Base-by-base conservation (phyloP, 192 early-diverging fungal species). In the Geosiphon pyriformis region DNA sequence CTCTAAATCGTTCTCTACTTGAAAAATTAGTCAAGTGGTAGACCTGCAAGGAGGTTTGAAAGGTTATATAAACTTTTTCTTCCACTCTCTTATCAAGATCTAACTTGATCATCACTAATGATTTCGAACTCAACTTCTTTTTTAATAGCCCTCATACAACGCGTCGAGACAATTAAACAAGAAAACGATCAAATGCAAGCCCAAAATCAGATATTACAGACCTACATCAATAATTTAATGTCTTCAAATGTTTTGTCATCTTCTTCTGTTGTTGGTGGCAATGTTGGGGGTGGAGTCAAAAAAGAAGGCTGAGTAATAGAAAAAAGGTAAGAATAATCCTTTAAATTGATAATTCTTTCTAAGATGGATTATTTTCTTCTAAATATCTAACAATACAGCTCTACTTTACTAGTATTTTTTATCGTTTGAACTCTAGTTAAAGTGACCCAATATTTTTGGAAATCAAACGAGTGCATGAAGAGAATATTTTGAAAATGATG, bases 181-280 rank as follows among this genome's bases (percentile, higher is more conserved):
- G 65, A 67, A 15, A 35, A 67, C 57, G 54, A 67, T 47, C 52
- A 67, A 67, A 67, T 30, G 20, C 65, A 67, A 56, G 51, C 65
- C 29, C 37, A 53, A n/a, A 67, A 67, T 56, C 65, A 67, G 30
- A 67, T 67, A 6, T 27, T 67, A 56, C 65, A 67, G 27, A 67
- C 65, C 4, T 67, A 67, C 31, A 67, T 67, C n/a, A 67, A 67
- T 11, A 67, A 67, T 57, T 30, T 67, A 57, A 67, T 67, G 65
- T 55, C 65, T 23, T 67, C 65, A 7, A 54, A 47, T 48, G 65
- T 67, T 0, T 67, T 67, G 15, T 57, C 53, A 37, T 67, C 65
- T 67, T 46, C 7, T 2, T 34, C 33, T 53, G 47, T 1, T 18
- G 37, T 6, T 15, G 37, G 7, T 42, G 37, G 37, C 37, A 15